Evolutionary conservation across 208 protist genomes (phyloP), one percentile per base, ranked within the genome.

Genomic region (Trypanosomatidae sp.): DNA sequence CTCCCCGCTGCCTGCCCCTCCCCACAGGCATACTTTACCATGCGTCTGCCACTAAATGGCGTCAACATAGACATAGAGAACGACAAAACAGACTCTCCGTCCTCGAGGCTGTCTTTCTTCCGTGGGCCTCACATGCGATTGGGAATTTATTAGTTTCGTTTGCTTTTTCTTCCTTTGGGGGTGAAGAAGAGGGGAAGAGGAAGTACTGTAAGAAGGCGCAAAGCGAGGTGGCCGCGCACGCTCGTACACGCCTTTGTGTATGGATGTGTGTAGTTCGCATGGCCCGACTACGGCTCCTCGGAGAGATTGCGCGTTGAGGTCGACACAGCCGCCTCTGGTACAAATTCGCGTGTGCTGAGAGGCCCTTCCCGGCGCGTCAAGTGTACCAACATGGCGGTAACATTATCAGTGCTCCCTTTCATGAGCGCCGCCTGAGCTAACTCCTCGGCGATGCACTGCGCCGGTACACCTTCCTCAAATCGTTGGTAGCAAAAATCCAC

Each of bases 381-480:
- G 58, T 79, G 80, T 15, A 93, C 78, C 47, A 93, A 58, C 85
- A 93, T 93, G 39, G 85, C 84, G 15, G 93, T 96, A 33, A 97
- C 91, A 79, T 97, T 97, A 74, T 97, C 93, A 3, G 88, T 96
- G 81, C 90, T 94, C 8, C 93, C 93, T 46, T 91, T 90, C 49
- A 80, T 71, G 28, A 97, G 77, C 44, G 93, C 93, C 22, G 89
- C 90, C 68, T 91, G 89, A 47, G 84, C 84, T 25, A 93, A 77
- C 74, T 84, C 78, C 56, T 85, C 79, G 7, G 88, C 81, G 53
- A 93, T 89, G 43, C 58, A 73, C 76, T 93, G 88, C 49, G 92
- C 85, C 7, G 81, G 66, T 55, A 85, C 76, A 9, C 83, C 82
- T 22, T 71, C 39, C 43, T 77, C 77, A 55, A 92, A 91, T 68